Conservation (phyloP, 2,329 filamentous ascomycete species). For the Aureobasidium namibiae region DNA sequence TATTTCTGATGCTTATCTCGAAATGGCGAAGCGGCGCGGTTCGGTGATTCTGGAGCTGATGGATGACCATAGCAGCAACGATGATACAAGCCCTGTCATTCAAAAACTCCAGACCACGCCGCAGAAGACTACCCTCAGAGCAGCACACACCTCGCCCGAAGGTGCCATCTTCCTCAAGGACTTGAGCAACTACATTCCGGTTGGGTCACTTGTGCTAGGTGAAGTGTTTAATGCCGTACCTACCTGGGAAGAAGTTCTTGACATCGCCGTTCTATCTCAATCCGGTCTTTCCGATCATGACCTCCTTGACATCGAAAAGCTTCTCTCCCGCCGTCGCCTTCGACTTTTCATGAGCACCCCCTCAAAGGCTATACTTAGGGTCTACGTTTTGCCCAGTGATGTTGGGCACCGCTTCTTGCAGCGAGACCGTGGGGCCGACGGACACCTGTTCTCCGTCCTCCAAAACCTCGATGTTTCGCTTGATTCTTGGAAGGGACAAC, state of each 20-base stretch:
- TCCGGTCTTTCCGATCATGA: slow-evolving; percentile 9
- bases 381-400: slow-evolving; percentile 62
- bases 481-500: slow-evolving; percentile 46
- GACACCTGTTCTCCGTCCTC: slow-evolving; percentile 43
- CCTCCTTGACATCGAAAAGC: background rate
- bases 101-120: background rate
- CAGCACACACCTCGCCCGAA: background rate
- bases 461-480: slow-evolving; percentile 47
- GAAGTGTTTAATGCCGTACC: background rate
- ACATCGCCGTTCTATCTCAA: background rate
- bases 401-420: slow-evolving; percentile 46
- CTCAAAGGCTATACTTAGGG: slow-evolving; percentile 33
- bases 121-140: background rate
- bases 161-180: slow-evolving; percentile 12
- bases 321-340: slow-evolving; percentile 20
- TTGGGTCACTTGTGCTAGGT: slow-evolving; percentile 19
- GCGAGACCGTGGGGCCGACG: slow-evolving; percentile 38
- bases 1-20: background rate
- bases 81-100: background rate
- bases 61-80: background rate
- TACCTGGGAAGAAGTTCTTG: slow-evolving; percentile 12
- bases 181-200: slow-evolving; percentile 19
- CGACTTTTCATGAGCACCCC: slow-evolving; percentile 8
- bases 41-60: background rate
- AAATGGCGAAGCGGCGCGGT: background rate